phyloP scores from a whole-genome alignment of 2,329 filamentous ascomycete genomes.

The Aspergillus pseudotamarii region DNA sequence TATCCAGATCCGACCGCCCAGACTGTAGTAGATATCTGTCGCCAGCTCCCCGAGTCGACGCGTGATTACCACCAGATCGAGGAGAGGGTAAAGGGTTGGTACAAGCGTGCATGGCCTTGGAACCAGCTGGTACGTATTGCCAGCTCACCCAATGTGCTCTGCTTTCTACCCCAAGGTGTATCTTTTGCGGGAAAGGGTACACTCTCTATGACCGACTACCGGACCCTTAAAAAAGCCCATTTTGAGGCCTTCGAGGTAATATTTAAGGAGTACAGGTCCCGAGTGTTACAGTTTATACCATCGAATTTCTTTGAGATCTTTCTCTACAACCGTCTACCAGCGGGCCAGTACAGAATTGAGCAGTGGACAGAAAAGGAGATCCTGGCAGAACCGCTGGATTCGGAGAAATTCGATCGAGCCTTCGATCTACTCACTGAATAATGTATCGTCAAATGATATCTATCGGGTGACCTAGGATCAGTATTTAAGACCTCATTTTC shows the following conservation, averaged over 20 bases:
- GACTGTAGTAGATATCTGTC: constrained; percentile 3
- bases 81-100: constrained; percentile 4
- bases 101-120: constrained; percentile 10
- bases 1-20: not conserved
- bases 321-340: constrained; percentile 10
- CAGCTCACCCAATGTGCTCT: constrained; percentile 8
- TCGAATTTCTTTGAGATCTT: constrained; percentile 12
- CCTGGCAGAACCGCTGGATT: constrained; percentile 10
- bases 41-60: not conserved
- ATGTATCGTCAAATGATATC: too few species aligned
- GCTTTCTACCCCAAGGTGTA: constrained; percentile 12
- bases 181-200: constrained; percentile 5
- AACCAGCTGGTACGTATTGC: constrained; percentile 3
- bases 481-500: too few species aligned
- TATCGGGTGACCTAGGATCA: too few species aligned
- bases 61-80: not conserved
- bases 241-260: constrained; percentile 7
- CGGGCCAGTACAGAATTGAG: constrained; percentile 6
- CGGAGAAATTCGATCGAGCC: constrained; percentile 6
- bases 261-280: constrained; percentile 5
- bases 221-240: constrained; percentile 7
- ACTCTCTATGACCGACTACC: constrained; percentile 11
- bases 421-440: not conserved
- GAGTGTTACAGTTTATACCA: not conserved
- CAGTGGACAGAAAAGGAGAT: constrained; percentile 12